Evolutionary conservation across 331 rosid genomes (phyloP).

Genomic region (Prunus yedoensis): DNA sequence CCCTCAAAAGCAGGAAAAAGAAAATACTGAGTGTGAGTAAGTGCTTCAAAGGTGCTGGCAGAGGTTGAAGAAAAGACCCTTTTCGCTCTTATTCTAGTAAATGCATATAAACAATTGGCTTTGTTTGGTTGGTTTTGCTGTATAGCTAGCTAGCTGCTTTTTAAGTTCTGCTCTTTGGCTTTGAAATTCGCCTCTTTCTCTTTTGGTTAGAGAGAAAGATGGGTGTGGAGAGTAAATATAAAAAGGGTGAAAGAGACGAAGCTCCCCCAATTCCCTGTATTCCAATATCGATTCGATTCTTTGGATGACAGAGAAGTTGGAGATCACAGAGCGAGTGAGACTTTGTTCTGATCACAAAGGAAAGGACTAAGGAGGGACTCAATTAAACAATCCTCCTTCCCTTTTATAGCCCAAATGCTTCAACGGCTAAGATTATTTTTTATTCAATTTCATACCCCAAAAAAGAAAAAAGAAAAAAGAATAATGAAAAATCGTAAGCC

Average conservation of each 20-base stretch:
- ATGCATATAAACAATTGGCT: slow-evolving; percentile 1
- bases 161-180: not conserved
- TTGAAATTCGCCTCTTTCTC: slow-evolving; percentile 1
- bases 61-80: slow-evolving; percentile 39
- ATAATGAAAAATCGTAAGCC: not conserved
- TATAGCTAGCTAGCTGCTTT: slow-evolving; percentile 18
- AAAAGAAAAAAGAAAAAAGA: too few species aligned
- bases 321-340: slow-evolving; percentile 51
- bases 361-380: slow-evolving; percentile 15
- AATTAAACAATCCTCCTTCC: slow-evolving; percentile 20
- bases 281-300: slow-evolving; percentile 68
- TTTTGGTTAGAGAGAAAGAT: slow-evolving; percentile 5
- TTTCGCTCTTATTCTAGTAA: slow-evolving; percentile 39
- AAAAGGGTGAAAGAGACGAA: slow-evolving; percentile 33
- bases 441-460: not conserved
- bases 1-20: slow-evolving; percentile 64
- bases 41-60: slow-evolving; percentile 19
- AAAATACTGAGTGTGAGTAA: slow-evolving; percentile 11
- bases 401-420: slow-evolving; percentile 45
- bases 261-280: slow-evolving; percentile 39
- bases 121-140: slow-evolving; percentile 6
- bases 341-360: slow-evolving; percentile 53
- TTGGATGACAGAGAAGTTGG: slow-evolving; percentile 47
- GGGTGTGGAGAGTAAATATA: not conserved
- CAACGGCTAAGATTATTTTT: slow-evolving; percentile 36